These are phyloP conservation scores for Filobasidium uniguttulatum DNA, from an alignment of 1,284 basidiomycete species.

Conservation along the genomic window DNA sequence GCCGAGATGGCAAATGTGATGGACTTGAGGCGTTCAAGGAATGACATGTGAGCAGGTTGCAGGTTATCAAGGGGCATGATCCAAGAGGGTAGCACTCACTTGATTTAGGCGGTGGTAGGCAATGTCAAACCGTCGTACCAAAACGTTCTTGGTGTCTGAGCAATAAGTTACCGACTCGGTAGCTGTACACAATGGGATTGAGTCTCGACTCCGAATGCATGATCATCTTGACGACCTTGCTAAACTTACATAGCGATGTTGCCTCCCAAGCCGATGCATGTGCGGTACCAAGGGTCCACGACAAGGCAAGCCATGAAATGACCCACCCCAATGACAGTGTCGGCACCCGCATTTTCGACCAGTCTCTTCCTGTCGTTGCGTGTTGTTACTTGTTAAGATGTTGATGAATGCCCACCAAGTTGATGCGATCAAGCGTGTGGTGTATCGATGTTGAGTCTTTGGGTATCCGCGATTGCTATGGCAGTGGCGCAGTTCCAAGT, in stretches of 20 bases:
- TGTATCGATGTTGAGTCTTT: no score
- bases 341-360: no score
- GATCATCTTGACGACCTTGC: not conserved
- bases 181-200: slow-evolving; percentile 38
- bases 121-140: slow-evolving; percentile 67
- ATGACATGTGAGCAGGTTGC: slow-evolving; percentile 48
- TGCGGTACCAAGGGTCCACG: no score
- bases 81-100: no score
- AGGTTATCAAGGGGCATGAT: not conserved
- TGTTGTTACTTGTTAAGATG: no score
- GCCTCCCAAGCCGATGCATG: not conserved
- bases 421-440: no score
- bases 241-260: not conserved
- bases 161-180: slow-evolving; percentile 82
- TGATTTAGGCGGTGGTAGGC: slow-evolving; percentile 56
- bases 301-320: no score
- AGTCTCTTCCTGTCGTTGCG: no score
- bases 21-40: slow-evolving; percentile 15
- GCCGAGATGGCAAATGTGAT: slow-evolving; percentile 28
- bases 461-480: no score
- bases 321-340: no score
- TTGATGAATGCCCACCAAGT: no score
- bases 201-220: not conserved
- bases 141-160: slow-evolving; percentile 59
- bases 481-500: no score